Evolutionary conservation across 306 rosid genomes (phyloP).

Genomic region (Myrica gale): DNA sequence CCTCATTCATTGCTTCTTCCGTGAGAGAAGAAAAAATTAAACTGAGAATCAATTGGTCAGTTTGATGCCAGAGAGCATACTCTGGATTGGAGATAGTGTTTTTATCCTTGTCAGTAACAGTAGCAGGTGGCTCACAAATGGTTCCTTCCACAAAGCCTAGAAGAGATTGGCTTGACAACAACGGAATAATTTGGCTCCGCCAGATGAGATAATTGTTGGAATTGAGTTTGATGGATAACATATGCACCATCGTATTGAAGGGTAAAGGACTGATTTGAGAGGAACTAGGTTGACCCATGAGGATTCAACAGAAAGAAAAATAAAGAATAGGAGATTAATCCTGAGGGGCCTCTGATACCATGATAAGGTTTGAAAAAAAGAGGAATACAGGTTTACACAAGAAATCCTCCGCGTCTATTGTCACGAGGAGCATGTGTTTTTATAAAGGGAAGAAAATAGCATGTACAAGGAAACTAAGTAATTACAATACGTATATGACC

Average conservation of each 20-base stretch:
- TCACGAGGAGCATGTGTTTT: no score
- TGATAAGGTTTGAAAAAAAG: no score
- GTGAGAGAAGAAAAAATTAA: neutral
- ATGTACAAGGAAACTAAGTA: no score
- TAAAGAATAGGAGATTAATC: no score
- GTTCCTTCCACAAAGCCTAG: neutral
- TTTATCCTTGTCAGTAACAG: neutral
- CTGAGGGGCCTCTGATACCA: no score
- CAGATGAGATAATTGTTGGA: neutral
- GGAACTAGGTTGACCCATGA: neutral
- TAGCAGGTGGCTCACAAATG: neutral
- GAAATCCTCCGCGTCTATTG: no score
- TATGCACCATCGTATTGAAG: neutral
- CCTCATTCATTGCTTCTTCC: neutral
- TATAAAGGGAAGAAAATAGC: no score
- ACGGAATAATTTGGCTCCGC: neutral
- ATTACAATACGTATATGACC: no score
- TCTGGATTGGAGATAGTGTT: neutral
- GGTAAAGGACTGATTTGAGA: neutral
- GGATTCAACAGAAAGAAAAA: no score
- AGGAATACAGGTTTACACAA: no score
- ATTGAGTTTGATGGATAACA: neutral
- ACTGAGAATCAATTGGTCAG: neutral
- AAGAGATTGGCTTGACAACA: neutral
- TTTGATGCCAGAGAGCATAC: neutral